These are phyloP conservation scores for Hysterium pulicare DNA, from an alignment of 2,329 filamentous ascomycete genomes.

Conservation along the genomic window DNA sequence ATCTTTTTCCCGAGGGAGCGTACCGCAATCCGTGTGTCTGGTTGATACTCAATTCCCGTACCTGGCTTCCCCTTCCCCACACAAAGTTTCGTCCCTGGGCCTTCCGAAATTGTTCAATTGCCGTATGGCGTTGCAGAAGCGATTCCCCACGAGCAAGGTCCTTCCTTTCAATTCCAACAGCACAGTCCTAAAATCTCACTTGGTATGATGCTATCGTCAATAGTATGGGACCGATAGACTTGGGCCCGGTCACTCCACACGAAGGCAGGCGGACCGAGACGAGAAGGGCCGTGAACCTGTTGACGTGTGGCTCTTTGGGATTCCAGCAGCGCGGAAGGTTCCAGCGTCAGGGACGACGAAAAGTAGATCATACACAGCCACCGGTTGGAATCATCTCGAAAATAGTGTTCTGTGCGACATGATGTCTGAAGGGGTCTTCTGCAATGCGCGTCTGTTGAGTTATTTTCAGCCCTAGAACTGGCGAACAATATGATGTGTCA, in stretches of 20 bases:
- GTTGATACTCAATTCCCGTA: constrained; percentile 7
- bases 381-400: neutral
- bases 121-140: neutral
- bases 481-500: too few relatives aligned
- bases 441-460: too few relatives aligned
- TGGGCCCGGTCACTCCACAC: too few relatives aligned
- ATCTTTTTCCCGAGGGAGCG: constrained; percentile 24
- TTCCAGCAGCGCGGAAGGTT: neutral
- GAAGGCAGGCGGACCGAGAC: too few relatives aligned
- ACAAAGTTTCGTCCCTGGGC: constrained; percentile 20
- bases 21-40: constrained; percentile 18
- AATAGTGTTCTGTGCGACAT: neutral
- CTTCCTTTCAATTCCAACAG: too few relatives aligned
- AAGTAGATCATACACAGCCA: neutral
- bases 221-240: too few relatives aligned
- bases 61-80: constrained; percentile 24
- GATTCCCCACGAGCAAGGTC: neutral
- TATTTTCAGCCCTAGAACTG: too few relatives aligned
- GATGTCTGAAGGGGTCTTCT: too few relatives aligned
- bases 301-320: neutral
- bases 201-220: too few relatives aligned
- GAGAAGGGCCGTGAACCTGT: too few relatives aligned
- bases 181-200: too few relatives aligned
- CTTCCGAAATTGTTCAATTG: neutral
- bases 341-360: neutral